Base-by-base conservation (phyloP, 2,329 filamentous ascomycete genomes). In the Pseudogymnoascus sp. region DNA sequence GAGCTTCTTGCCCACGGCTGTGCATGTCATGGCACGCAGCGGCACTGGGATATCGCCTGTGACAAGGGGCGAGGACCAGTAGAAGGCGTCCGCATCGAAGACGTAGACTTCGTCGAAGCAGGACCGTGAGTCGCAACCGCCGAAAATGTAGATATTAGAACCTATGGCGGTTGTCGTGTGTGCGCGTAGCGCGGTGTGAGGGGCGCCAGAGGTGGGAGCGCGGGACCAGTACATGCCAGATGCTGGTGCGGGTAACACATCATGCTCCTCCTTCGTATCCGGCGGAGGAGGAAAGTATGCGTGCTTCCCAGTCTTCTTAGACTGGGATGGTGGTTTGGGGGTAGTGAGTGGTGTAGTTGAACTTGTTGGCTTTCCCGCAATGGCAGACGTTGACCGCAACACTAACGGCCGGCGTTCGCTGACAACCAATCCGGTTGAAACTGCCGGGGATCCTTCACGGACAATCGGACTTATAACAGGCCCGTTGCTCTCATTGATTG, bases 141-240 rank as follows among this genome's bases (percentile, higher is more conserved):
- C 86, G 71, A 89, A 89, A 18, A 89, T 79, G 71, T 83, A 89
- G 63, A 89, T 79, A 69, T 84, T 88, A 62, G 83, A 87, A 8
- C 85, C 86, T 44, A 89, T 78, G 33, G 88, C 76, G 18, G 86
- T 87, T 33, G 83, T 84, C 50, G 86, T 88, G 73, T 89, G 86
- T 14, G 86, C 86, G 63, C 86, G 81, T 64, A 89, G 75, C 23
- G 83, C 80, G 14, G 83, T 82, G 70, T 86, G 84, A 40, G 84
- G 76, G 25, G 79, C 77, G 25, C 86, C 86, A 2, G 85, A 88
- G n/a, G 83, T 79, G 6, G 82, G 83, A 8, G 86, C 85, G 37
- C 79, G 80, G 62, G 84, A 87, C 85, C 86, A 89, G 76, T 89
- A 89, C 86, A 89, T 89, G 69, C 86, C 86, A 59, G 84, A 86